These are phyloP conservation scores for Penicillium steckii DNA, from an alignment of 495 filamentous ascomycete species.

Conservation along the genomic window DNA sequence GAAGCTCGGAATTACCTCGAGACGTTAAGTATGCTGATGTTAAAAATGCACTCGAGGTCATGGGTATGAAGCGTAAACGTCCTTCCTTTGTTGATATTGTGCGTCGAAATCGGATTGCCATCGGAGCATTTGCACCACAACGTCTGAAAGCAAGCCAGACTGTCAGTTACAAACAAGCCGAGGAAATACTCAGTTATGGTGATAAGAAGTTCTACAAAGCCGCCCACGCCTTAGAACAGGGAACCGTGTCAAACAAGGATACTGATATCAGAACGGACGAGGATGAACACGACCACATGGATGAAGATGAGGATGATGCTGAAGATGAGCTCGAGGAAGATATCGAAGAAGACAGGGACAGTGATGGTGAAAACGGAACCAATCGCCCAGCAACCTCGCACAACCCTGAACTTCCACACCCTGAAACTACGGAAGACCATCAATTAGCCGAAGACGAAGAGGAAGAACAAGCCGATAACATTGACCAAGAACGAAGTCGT, in stretches of 20 bases:
- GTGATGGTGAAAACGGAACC: constrained; percentile 1
- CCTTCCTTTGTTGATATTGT: constrained; percentile 59
- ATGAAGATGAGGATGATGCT: neutral
- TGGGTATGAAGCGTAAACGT: constrained; percentile 36
- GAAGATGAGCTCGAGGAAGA: neutral
- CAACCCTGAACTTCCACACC: constrained; percentile 5
- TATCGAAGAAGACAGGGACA: constrained; percentile 11
- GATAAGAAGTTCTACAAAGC: constrained; percentile 14
- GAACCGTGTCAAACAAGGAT: neutral
- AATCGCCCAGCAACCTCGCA: neutral
- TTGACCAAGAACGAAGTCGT: constrained; percentile 50
- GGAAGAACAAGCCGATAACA: constrained; percentile 52
- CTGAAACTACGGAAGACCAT: constrained; percentile 5
- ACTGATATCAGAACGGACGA: constrained; percentile 12
- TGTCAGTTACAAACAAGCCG: constrained; percentile 53
- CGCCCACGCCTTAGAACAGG: neutral
- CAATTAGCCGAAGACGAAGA: constrained; percentile 26
- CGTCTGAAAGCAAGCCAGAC: constrained; percentile 26
- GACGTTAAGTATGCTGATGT: constrained; percentile 53
- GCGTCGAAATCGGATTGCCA: constrained; percentile 56
- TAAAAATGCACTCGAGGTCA: constrained; percentile 55
- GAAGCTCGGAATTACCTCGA: neutral
- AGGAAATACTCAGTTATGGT: constrained; percentile 40
- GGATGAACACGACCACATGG: constrained; percentile 9
- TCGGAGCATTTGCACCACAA: constrained; percentile 42